Evolutionary conservation across 2,329 filamentous ascomycete species (phyloP).

Genomic region (Botrytis aclada): DNA sequence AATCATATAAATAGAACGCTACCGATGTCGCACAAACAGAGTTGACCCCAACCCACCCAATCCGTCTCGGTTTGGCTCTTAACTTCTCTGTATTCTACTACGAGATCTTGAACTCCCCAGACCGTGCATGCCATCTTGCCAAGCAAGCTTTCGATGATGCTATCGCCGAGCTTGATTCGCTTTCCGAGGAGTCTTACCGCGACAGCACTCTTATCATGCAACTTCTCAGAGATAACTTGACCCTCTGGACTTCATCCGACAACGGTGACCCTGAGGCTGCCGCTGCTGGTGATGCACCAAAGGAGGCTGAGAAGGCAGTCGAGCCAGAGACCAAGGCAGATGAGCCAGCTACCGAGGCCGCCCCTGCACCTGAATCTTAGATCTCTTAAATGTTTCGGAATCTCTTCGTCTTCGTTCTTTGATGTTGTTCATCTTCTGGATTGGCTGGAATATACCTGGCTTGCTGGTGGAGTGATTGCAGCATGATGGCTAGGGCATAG

Average conservation of each 20-base stretch:
- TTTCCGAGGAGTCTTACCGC: conserved; percentile 97
- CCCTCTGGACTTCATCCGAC: conserved; percentile 95
- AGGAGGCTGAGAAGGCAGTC: conserved; percentile 57
- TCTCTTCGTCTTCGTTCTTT: conserved; percentile 42
- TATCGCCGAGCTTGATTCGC: conserved; percentile 93
- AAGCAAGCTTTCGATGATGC: conserved; percentile 99
- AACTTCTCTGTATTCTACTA: conserved; percentile 99
- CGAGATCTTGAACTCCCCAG: conserved; percentile 97
- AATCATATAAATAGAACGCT: conserved; percentile 62
- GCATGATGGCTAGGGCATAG: conserved; percentile 37
- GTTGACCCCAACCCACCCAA: conserved; percentile 94
- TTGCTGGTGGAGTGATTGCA: conserved; percentile 37
- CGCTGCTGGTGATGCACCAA: conserved; percentile 55
- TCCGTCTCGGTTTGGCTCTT: conserved; percentile 92
- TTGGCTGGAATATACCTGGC: conserved; percentile 34
- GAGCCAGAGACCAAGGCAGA: conserved; percentile 47
- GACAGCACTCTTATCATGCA: conserved; percentile 99
- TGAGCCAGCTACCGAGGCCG: conserved; percentile 34
- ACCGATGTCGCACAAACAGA: conserved; percentile 98
- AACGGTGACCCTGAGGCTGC: conserved; percentile 69
- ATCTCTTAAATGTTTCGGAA: conserved; percentile 37
- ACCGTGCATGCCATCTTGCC: conserved; percentile 95
- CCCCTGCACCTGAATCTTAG: conserved; percentile 54
- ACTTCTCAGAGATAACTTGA: conserved; percentile 95
- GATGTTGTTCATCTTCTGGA: conserved; percentile 38